Evolutionary conservation across 1,139 yeast genomes (phyloP), one percentile per base, ranked within the genome.

Genomic region (Hansenula sp.): DNA sequence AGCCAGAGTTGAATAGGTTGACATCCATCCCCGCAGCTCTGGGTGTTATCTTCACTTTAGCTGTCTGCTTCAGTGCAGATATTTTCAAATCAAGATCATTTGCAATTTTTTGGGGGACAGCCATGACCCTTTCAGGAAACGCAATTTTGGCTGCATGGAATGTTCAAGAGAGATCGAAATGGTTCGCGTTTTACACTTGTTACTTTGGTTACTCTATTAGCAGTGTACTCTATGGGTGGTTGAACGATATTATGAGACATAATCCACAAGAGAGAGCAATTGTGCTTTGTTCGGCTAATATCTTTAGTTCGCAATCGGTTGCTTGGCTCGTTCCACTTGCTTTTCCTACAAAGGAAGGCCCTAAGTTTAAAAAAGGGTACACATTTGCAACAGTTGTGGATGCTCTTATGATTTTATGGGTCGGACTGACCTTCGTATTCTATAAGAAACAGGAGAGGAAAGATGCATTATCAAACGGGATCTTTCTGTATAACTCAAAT

Each of bases 371-470:
- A 38, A 74, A 68, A 43, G 86, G 85, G 41, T 80, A 68, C 56
- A 60, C 70, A 1, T 77, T 71, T 55, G 34, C 36, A 13, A 6
- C 9, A 53, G 72, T 25, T 66, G 74, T 48, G 81, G 80, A 5
- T 68, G 72, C 38, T 63, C 74, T 18, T 25, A 68, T 79, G 47
- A 59, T 70, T 24, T 40, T 70, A 6, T 77, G 81, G 81, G 70
- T 81, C 0, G 63, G 77, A 44, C 66, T 77, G 9, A 82, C 77
- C 7, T 67, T 79, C 48, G 74, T 66, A 55, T 68, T 77, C 47
- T 81, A 80, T 65, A 82, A 81, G 61, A 70, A 71, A 39, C 76
- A 79, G 45, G 88, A 82, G 55, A 69, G 72, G 44, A 61, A 60
- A 39, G 59, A 70, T 47, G 83, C 86, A 8, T 60, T 63, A 40